phyloP scores from a whole-genome alignment of 331 rosid genomes.

The Erythrophleum ivorense region DNA sequence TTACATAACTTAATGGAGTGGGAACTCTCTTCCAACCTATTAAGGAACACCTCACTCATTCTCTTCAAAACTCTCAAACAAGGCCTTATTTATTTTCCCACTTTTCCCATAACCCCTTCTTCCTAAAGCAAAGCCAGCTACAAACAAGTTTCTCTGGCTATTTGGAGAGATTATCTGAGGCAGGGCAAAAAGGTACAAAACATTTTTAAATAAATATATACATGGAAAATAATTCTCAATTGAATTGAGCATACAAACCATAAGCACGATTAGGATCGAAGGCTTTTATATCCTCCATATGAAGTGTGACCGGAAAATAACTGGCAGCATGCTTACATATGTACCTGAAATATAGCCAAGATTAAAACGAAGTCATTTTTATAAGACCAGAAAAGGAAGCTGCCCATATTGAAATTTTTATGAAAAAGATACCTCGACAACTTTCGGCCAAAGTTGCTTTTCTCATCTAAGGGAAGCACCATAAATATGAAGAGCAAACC shows the following conservation, averaged over 20 bases:
- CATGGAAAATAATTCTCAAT: background rate
- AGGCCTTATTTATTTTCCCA: background rate
- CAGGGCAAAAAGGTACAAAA: background rate
- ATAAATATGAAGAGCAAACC: conserved; percentile 60
- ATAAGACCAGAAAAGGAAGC: background rate
- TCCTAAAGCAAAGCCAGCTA: background rate
- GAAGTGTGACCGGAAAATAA: conserved; percentile 81
- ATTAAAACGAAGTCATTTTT: background rate
- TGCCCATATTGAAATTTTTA: background rate
- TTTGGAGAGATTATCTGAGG: background rate
- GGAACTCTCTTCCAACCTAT: background rate
- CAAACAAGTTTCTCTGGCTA: background rate
- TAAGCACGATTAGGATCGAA: conserved; percentile 80
- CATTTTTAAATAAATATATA: background rate
- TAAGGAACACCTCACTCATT: background rate
- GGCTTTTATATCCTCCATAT: conserved; percentile 77
- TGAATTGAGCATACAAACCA: conserved; percentile 54
- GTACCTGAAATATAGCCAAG: conserved; percentile 53
- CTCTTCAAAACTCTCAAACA: background rate
- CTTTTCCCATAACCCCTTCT: background rate
- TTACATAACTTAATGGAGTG: background rate
- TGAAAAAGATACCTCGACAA: conserved; percentile 56
- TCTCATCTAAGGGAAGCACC: conserved; percentile 64
- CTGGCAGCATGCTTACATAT: conserved; percentile 70
- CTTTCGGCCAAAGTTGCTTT: conserved; percentile 61